These are phyloP conservation scores for Senna siamea DNA, from an alignment of 306 rosid species.

Conservation along the genomic window DNA sequence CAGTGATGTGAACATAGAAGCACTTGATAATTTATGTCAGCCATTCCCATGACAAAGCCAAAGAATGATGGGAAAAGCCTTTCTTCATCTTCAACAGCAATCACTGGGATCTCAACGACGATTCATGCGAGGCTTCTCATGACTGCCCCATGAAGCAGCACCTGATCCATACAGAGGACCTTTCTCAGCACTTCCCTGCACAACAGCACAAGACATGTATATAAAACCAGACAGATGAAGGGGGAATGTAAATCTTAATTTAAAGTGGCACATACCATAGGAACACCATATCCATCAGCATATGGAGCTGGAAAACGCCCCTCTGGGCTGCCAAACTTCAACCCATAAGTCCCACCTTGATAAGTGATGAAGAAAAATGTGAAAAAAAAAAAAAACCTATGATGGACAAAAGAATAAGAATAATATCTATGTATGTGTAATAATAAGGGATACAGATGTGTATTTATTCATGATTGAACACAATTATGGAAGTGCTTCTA, in stretches of 20 bases:
- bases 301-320: slow-evolving; percentile 62
- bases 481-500: not conserved
- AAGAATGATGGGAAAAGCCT: slow-evolving; percentile 28
- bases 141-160: slow-evolving; percentile 68
- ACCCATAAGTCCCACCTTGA: slow-evolving; percentile 73
- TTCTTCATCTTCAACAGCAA: slow-evolving; percentile 42
- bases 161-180: slow-evolving; percentile 63
- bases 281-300: slow-evolving; percentile 73
- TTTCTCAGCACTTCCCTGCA: slow-evolving; percentile 68
- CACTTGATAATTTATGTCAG: slow-evolving; percentile 47
- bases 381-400: not conserved
- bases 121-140: slow-evolving; percentile 67
- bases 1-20: slow-evolving; percentile 52
- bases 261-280: slow-evolving; percentile 58
- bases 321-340: slow-evolving; percentile 62
- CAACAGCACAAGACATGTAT: slow-evolving; percentile 37
- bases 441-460: not conserved
- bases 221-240: slow-evolving; percentile 19
- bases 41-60: slow-evolving; percentile 32
- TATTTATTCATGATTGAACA: not conserved
- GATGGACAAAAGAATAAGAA: slow-evolving; percentile 27
- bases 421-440: not conserved
- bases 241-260: slow-evolving; percentile 17
- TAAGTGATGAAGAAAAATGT: slow-evolving; percentile 38
- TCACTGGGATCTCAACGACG: slow-evolving; percentile 62